Conservation (phyloP, 2,329 filamentous ascomycete genomes). For the Xylaria sp. region DNA sequence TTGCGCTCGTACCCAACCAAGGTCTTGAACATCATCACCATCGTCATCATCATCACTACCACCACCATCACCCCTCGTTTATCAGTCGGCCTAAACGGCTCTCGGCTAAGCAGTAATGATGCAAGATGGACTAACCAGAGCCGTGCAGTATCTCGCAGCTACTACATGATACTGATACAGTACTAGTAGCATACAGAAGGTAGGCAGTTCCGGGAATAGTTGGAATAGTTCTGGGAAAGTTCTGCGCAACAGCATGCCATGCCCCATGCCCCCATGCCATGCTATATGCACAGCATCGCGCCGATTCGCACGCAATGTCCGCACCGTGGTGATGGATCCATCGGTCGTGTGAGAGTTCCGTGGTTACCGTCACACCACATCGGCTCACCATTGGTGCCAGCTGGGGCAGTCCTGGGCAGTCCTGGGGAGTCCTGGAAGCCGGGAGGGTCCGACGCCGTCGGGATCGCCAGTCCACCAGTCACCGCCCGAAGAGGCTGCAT, state of each 20-base stretch:
- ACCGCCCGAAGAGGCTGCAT: conserved; percentile 9
- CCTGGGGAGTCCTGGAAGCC: no score
- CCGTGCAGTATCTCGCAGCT: conserved; percentile 11
- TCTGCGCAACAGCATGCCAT: no score
- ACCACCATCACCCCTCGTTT: no score
- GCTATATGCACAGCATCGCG: background rate
- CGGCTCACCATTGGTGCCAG: conserved; percentile 36
- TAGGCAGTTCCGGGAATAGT: background rate
- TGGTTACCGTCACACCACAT: conserved; percentile 28
- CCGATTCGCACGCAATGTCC: background rate
- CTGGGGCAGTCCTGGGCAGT: conserved; percentile 2
- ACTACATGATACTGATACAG: background rate
- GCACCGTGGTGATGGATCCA: conserved; percentile 2
- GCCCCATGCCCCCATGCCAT: background rate
- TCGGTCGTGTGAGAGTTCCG: background rate
- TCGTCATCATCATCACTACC: no score
- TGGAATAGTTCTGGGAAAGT: no score
- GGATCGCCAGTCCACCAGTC: conserved; percentile 14
- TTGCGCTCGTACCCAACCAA: background rate
- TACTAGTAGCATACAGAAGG: background rate
- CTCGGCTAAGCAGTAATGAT: background rate
- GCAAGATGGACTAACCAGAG: conserved; percentile 12
- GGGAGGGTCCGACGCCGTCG: conserved; percentile 25
- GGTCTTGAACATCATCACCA: background rate
- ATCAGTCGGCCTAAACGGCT: background rate